A percentile compares a stretch with the other conserved stretches of the same genome.
Conservation (phyloP, 306 rosid species). For the Abrus precatorius region DNA sequence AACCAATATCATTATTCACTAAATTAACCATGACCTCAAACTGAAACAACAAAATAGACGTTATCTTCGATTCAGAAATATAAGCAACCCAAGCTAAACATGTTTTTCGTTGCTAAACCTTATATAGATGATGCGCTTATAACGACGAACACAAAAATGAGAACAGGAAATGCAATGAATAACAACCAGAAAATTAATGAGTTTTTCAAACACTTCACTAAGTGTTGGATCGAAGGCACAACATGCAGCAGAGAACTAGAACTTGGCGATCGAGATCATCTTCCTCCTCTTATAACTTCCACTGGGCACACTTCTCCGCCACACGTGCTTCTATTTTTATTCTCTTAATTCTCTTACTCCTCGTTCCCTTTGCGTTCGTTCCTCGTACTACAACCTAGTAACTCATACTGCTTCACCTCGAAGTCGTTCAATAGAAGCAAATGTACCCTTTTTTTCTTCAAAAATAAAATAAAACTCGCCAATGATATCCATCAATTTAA, state of each 20-base stretch:
- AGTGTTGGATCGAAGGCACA: neutral
- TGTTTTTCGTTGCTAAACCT: constrained; percentile 20
- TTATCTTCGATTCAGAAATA: constrained; percentile 27
- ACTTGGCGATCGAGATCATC: neutral
- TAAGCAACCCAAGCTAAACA: neutral
- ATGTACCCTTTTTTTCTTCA: constrained; percentile 20
- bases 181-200: constrained; percentile 13
- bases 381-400: neutral
- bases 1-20: constrained; percentile 1
- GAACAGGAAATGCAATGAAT: constrained; percentile 28
- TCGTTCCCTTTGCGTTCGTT: neutral
- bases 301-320: constrained; percentile 3
- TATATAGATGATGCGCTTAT: constrained; percentile 12
- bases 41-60: constrained; percentile 28
- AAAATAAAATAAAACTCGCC: neutral
- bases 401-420: neutral
- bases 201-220: constrained; percentile 23
- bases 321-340: neutral
- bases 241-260: constrained; percentile 11
- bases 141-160: neutral
- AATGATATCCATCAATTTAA: constrained; percentile 54
- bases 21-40: neutral
- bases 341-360: constrained; percentile 12
- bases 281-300: neutral
- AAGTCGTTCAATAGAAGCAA: constrained; percentile 15